A percentile compares a stretch with the other conserved stretches of the same genome.
Conservation (phyloP, 176 grass and related monocot species). For the Raddia distichophylla region DNA sequence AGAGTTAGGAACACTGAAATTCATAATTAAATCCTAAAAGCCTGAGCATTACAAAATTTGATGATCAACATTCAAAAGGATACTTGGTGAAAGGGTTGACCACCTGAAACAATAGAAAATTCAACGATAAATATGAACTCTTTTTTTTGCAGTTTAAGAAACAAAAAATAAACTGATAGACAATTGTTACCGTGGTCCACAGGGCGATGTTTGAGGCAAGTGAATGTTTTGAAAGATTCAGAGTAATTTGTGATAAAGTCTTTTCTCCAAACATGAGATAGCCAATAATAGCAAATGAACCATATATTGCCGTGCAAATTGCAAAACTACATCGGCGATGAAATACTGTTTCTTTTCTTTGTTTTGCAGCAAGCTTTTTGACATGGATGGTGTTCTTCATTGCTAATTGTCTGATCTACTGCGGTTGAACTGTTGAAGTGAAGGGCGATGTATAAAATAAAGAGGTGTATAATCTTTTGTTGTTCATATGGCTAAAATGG, state of each 20-base stretch:
- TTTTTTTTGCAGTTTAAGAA: conserved; percentile 8
- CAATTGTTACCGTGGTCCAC: conserved; percentile 82
- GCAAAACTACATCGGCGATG: conserved; percentile 66
- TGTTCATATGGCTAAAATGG: no score
- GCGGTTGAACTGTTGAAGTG: no score
- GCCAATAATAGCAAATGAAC: conserved; percentile 72
- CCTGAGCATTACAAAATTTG: neutral
- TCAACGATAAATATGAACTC: conserved; percentile 6
- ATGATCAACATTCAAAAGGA: conserved; percentile 57
- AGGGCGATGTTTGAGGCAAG: conserved; percentile 81
- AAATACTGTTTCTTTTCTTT: no score
- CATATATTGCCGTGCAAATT: conserved; percentile 83
- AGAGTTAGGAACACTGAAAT: conserved; percentile 10
- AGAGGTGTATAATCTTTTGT: no score
- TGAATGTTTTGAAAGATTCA: conserved; percentile 85
- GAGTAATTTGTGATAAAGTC: conserved; percentile 89
- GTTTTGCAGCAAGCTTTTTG: no score
- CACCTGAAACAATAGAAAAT: conserved; percentile 59
- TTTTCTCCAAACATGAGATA: conserved; percentile 93
- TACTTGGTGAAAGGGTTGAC: conserved; percentile 96
- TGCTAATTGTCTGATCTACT: no score
- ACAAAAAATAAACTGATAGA: neutral
- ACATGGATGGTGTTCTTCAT: no score
- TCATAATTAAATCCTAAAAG: conserved; percentile 27
- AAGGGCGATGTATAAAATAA: no score